Base-by-base conservation (phyloP, 139 green algal species). In the Chlorella sp. region DNA sequence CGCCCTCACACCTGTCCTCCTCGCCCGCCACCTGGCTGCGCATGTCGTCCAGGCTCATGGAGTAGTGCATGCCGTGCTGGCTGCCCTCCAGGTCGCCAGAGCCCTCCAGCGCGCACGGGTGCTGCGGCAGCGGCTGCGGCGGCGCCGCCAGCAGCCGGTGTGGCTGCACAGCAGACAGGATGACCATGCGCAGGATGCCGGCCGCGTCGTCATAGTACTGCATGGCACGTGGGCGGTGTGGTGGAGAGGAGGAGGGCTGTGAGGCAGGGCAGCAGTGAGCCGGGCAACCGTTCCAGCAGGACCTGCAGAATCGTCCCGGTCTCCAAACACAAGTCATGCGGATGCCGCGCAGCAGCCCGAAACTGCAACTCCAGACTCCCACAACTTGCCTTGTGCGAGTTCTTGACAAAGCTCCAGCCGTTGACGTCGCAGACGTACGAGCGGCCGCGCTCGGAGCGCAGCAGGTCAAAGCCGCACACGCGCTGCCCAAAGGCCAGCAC, bases 381-480 rank as follows among this genome's bases (percentile, higher is more conserved):
- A 24, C 65, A 48, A 17, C 34, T 0, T 34, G 89, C 88, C 87
- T 99, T 99, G 73, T 96, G 92, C 26, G 89, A 96, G 92, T 98
- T 99, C 90, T 99, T 99, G 13, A 99, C 97, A 80, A 99, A 99
- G 77, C 85, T 95, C 96, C 96, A 99, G 82, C 97, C 97, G 87
- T 99, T 99, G 58, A 99, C 97, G 83, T 99, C 97, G 87, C 97
- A 99, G 40, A 99, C 97, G 80, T 96, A 99, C 6, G 92, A 95
- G 72, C 86, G 84, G 11, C 94, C 95, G 51, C 95, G 91, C 51
- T 94, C 93, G 32, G 81, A 91, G 26, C 97, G 90, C 90, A 99
- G 92, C 85, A 99, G 91, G 90, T 99, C 96, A 82, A 98, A 98
- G 64, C 96, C 96, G 90, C 96, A 98, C 69, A 98, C 94, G 89